A percentile compares a stretch with the other conserved stretches of the same genome.
Conservation (phyloP, 2,329 filamentous ascomycete genomes). For the Trichophaea hybrida region DNA sequence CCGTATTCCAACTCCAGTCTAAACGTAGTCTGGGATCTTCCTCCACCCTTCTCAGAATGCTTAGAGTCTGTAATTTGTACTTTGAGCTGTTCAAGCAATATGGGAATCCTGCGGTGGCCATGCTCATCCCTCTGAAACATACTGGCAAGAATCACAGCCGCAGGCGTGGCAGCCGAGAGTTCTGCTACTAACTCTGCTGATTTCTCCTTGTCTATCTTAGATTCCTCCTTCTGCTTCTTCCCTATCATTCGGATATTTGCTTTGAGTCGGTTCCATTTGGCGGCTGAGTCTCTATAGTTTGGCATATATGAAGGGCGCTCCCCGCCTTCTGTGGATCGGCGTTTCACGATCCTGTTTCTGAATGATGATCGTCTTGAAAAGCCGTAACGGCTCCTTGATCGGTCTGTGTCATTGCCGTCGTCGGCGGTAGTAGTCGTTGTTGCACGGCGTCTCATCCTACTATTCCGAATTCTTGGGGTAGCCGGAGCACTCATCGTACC, state of each 20-base stretch:
- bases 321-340: slow-evolving; percentile 28
- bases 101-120: slow-evolving; percentile 84
- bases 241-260: slow-evolving; percentile 63
- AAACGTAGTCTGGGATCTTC: slow-evolving; percentile 66
- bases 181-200: slow-evolving; percentile 95
- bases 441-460: not conserved
- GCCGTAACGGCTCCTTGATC: slow-evolving; percentile 3
- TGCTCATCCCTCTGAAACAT: slow-evolving; percentile 98
- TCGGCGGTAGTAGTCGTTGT: not conserved
- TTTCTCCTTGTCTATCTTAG: slow-evolving; percentile 79
- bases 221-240: slow-evolving; percentile 67
- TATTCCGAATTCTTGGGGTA: slow-evolving; percentile 13
- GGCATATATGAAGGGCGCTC: slow-evolving; percentile 5
- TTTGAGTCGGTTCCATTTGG: slow-evolving; percentile 88
- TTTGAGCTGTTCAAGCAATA: slow-evolving; percentile 88
- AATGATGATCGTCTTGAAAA: slow-evolving; percentile 28
- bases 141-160: slow-evolving; percentile 83
- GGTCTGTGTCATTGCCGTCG: slow-evolving; percentile 16
- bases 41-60: slow-evolving; percentile 35
- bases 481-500: slow-evolving; percentile 19
- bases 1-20: slow-evolving; percentile 91
- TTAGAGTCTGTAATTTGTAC: slow-evolving; percentile 68
- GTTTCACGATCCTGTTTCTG: slow-evolving; percentile 33
- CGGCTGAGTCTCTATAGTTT: slow-evolving; percentile 38
- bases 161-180: slow-evolving; percentile 78